Conservation (phyloP, 345 rosid genomes). For the Arabidopsis suecica region DNA sequence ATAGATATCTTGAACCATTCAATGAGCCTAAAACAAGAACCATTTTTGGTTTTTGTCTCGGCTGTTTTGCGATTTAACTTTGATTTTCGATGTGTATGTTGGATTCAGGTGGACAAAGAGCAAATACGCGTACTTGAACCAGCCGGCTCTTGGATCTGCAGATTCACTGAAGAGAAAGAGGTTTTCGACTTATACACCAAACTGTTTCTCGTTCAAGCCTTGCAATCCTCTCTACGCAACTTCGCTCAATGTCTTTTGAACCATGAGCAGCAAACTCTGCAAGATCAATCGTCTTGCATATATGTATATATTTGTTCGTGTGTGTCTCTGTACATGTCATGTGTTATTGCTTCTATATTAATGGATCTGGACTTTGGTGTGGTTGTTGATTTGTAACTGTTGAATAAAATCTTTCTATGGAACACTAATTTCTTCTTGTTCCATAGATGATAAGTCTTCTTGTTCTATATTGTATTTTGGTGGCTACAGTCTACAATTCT, state of each 20-base stretch:
- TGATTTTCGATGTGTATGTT: neutral
- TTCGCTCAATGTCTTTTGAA: slow-evolving; percentile 64
- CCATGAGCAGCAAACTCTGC: slow-evolving; percentile 24
- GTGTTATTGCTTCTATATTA: slow-evolving; percentile 14
- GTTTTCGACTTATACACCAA: slow-evolving; percentile 60
- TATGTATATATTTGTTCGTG: slow-evolving; percentile 6
- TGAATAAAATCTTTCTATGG: slow-evolving; percentile 33
- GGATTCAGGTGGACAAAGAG: slow-evolving; percentile 91
- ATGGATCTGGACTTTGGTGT: slow-evolving; percentile 34
- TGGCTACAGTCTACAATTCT: neutral
- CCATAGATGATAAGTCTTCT: slow-evolving; percentile 15
- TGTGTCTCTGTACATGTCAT: slow-evolving; percentile 30
- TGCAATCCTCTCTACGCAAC: slow-evolving; percentile 59
- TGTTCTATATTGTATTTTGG: slow-evolving; percentile 1
- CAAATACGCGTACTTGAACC: slow-evolving; percentile 90
- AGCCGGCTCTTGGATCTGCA: slow-evolving; percentile 64
- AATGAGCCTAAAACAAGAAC: slow-evolving; percentile 13
- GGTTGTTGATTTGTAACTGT: slow-evolving; percentile 28
- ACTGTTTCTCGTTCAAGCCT: slow-evolving; percentile 67
- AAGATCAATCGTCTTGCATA: slow-evolving; percentile 18
- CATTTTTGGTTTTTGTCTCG: neutral
- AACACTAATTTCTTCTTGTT: slow-evolving; percentile 26
- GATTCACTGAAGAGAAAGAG: slow-evolving; percentile 54
- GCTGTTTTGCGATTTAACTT: slow-evolving; percentile 8
- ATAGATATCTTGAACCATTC: neutral